A percentile compares a stretch with the other conserved stretches of the same genome.
phyloP scores from a whole-genome alignment of 2,329 filamentous ascomycete genomes.

The Tolypocladium amazonense region DNA sequence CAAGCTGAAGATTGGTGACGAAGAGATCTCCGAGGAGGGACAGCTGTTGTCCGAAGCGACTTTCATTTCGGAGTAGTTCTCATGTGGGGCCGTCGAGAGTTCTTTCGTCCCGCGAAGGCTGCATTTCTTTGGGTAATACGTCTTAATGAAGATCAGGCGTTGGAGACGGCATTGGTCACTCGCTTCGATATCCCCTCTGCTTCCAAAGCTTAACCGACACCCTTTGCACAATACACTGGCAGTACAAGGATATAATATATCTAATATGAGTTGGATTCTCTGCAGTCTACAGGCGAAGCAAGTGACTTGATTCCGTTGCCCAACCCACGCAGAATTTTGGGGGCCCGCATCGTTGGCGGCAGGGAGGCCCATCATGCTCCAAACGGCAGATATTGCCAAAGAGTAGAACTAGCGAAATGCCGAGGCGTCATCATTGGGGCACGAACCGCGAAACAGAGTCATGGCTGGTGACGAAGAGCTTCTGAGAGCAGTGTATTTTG shows the following conservation, averaged over 20 bases:
- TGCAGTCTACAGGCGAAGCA: background rate
- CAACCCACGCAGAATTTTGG: no score
- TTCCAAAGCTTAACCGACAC: conserved; percentile 3
- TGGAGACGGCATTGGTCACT: conserved; percentile 14
- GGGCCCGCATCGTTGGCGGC: no score
- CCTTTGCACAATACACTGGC: background rate
- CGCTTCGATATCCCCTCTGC: conserved; percentile 8
- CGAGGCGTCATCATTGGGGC: background rate
- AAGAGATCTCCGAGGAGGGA: conserved; percentile 70
- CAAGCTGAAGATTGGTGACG: conserved; percentile 76
- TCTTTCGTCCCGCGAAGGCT: background rate
- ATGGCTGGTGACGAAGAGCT: background rate
- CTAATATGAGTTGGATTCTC: background rate
- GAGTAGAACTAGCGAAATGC: no score
- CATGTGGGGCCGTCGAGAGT: background rate
- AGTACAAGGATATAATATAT: background rate
- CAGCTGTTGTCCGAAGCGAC: conserved; percentile 79
- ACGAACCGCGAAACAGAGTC: background rate
- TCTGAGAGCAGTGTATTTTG: background rate
- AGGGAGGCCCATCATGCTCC: no score
- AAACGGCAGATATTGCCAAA: no score
- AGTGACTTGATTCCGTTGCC: background rate
- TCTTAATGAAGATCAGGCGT: conserved; percentile 10
- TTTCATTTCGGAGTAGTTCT: conserved; percentile 64
- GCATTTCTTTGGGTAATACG: conserved; percentile 8